Conservation (phyloP, 169 alveolate species). For the Plasmodium gallinaceum region DNA sequence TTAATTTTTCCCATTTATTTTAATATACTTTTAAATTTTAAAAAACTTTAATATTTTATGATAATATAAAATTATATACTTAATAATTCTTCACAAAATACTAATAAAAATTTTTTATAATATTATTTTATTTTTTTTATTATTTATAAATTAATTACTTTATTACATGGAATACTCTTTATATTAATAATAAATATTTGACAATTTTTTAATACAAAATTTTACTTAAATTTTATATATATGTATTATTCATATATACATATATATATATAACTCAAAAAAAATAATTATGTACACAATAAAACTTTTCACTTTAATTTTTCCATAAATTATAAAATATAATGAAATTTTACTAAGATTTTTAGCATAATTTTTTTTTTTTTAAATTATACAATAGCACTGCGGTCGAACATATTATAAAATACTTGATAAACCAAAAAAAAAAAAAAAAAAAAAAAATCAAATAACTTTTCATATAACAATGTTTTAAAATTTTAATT, state of each 20-base stretch:
- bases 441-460: too few relatives aligned
- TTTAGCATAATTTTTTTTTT: background rate
- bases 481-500: too few relatives aligned
- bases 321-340: background rate
- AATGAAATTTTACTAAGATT: background rate
- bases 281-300: background rate
- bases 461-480: too few relatives aligned
- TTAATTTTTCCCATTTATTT: slow-evolving; percentile 46
- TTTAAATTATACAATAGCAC: background rate
- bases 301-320: background rate
- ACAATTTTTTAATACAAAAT: slow-evolving; percentile 5
- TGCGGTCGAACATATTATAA: too few relatives aligned
- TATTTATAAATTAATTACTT: background rate
- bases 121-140: background rate
- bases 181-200: background rate
- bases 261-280: background rate
- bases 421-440: too few relatives aligned
- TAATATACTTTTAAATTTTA: slow-evolving; percentile 44
- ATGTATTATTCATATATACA: background rate
- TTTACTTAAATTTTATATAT: background rate
- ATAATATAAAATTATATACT: background rate
- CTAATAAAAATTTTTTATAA: background rate
- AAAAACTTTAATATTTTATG: slow-evolving; percentile 12
- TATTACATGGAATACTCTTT: background rate
- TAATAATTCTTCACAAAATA: background rate